Base-by-base conservation (phyloP, 2,329 filamentous ascomycete species). In the Fusarium sp. region DNA sequence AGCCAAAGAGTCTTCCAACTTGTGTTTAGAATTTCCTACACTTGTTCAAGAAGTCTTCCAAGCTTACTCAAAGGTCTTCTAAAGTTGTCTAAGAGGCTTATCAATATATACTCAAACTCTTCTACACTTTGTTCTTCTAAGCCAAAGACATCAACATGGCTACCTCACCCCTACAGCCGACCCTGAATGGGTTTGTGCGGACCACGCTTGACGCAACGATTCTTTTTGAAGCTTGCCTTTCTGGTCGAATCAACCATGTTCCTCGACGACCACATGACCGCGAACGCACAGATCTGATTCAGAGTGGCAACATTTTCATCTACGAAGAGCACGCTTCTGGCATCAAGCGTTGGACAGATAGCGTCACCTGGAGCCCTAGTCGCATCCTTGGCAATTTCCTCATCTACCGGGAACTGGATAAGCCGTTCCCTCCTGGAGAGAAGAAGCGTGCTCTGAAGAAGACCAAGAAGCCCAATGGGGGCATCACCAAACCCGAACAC, bases 291-390 rank as follows among this genome's bases (percentile, higher is more conserved):
- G 85, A 88, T 21, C 87, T 97, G 52, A 96, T 97, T 76, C 88
- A 88, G 70, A 97, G 93, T 71, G 94, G 94, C 36, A 91, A 92
- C 70, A 88, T 97, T 46, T 96, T 97, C 80, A 93, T 97, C 70
- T 98, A 97, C 78, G 94, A 97, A 75, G 94, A 97, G 78, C 91
- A 93, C 65, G 91, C 93, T 0, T 97, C 94, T 0, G 94, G 94
- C 7, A 97, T 97, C 81, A 97, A 97, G 82, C 87, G 94, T 57
- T 98, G 94, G 94, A 97, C 94, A 0, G 94, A 98, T 72, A 94
- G 94, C 15, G 89, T 95, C 13, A 91, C 91, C 8, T 98, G 94
- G 94, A 97, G 93, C 72, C 94, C 94, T 0, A 97, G 91, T 78
- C 90, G 92, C 17, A 95, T 97, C 47, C 84, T 95, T 47, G 91